Conservation (phyloP, 2,329 filamentous ascomycete genomes). For the Trichophyton rubrum region DNA sequence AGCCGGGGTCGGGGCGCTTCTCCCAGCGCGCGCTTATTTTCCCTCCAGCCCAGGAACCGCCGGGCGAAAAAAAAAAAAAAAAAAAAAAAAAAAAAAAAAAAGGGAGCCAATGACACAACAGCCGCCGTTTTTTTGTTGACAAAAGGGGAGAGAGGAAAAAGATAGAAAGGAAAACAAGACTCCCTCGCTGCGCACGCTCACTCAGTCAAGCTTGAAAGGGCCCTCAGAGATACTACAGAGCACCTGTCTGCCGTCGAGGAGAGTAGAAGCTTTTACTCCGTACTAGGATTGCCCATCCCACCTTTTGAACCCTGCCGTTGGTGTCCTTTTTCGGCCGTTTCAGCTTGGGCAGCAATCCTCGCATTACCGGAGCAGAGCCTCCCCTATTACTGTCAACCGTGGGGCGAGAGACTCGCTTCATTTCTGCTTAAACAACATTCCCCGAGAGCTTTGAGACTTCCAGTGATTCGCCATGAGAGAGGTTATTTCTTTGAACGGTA, state of each 20-base stretch:
- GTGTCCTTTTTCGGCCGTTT: background rate
- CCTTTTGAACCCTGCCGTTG: background rate
- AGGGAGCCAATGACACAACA: background rate
- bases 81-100: background rate
- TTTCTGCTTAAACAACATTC: background rate
- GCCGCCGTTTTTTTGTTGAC: background rate
- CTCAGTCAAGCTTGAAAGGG: background rate
- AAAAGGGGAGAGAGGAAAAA: background rate
- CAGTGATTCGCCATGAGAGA: conserved; percentile 60
- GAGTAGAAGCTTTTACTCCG: background rate
- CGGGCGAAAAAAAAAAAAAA: background rate
- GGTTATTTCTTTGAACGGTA: conserved; percentile 99
- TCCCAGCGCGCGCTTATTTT: background rate
- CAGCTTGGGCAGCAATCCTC: background rate
- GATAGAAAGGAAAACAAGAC: background rate
- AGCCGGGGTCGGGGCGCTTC: background rate
- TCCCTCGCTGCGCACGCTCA: background rate
- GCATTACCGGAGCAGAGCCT: background rate
- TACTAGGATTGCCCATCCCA: background rate
- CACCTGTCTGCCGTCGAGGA: background rate
- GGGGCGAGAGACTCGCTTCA: background rate
- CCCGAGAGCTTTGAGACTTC: background rate
- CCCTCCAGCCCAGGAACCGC: background rate
- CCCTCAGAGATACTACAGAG: background rate
- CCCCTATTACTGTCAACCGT: background rate